Conservation (phyloP, 805 yeast genomes). For the Barnettozyma siamensis region DNA sequence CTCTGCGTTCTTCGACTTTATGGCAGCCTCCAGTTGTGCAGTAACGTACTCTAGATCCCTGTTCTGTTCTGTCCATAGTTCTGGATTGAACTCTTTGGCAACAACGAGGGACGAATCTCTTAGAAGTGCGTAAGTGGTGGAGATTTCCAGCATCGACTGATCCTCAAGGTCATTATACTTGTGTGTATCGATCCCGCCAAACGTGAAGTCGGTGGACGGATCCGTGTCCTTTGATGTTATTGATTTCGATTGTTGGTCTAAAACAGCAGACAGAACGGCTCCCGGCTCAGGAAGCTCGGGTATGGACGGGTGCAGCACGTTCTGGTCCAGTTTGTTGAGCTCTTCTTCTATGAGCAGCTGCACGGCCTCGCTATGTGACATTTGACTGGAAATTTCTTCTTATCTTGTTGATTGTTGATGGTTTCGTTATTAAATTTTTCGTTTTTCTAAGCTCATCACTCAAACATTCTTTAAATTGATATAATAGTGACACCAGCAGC, state of each 20-base stretch:
- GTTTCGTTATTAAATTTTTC: too few relatives aligned
- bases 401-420: too few relatives aligned
- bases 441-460: too few relatives aligned
- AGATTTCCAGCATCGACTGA: neutral
- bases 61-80: constrained; percentile 1
- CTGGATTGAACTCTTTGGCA: constrained; percentile 1
- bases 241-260: too few relatives aligned
- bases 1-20: neutral
- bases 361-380: neutral
- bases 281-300: neutral
- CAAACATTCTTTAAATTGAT: too few relatives aligned
- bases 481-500: too few relatives aligned
- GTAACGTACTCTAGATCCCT: neutral
- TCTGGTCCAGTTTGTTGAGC: neutral
- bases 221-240: too few relatives aligned
- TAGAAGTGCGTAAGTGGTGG: constrained; percentile 3
- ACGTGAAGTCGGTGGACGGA: neutral
- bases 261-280: too few relatives aligned
- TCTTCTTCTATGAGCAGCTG: neutral
- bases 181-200: constrained; percentile 5
- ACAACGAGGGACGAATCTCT: constrained; percentile 1
- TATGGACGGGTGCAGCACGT: neutral
- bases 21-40: neutral
- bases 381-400: too few relatives aligned
- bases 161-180: constrained; percentile 3